Conservation (phyloP, 2,329 filamentous ascomycete genomes). For the Talaromyces verruculosus region DNA sequence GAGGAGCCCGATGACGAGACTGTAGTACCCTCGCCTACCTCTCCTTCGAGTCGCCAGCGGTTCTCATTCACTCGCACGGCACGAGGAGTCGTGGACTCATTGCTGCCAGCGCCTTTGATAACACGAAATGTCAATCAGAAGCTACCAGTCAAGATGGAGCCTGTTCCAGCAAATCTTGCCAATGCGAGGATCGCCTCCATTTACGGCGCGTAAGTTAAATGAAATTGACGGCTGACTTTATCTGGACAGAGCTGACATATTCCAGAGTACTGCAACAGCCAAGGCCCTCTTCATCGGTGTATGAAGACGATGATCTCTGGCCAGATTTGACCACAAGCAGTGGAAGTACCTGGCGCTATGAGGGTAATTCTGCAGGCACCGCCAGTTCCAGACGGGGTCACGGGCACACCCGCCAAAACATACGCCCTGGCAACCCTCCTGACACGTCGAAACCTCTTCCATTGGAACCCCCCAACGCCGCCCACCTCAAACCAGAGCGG, state of each 20-base stretch:
- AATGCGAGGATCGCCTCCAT: conserved; percentile 9
- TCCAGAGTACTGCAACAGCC: conserved; percentile 3
- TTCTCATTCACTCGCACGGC: conserved; percentile 17
- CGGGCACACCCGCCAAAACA: neutral
- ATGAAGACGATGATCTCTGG: conserved; percentile 15
- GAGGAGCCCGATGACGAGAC: neutral
- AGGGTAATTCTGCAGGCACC: conserved; percentile 4
- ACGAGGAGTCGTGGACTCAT: conserved; percentile 16
- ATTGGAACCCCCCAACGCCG: neutral
- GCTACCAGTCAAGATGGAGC: neutral
- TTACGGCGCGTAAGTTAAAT: conserved; percentile 4
- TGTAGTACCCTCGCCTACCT: neutral
- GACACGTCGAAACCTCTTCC: neutral
- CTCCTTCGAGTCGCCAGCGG: neutral
- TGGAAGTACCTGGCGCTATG: conserved; percentile 10
- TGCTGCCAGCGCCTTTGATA: conserved; percentile 18
- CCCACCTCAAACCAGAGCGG: neutral
- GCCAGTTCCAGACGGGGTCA: neutral
- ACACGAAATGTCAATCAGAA: conserved; percentile 9
- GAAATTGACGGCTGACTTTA: neutral
- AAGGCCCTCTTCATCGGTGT: conserved; percentile 16
- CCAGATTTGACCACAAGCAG: conserved; percentile 18
- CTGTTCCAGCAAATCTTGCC: conserved; percentile 3
- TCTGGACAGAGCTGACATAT: neutral
- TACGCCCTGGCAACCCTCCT: neutral